Conservation (phyloP, 257 asterid species). For the Solanum bulbocastanum region DNA sequence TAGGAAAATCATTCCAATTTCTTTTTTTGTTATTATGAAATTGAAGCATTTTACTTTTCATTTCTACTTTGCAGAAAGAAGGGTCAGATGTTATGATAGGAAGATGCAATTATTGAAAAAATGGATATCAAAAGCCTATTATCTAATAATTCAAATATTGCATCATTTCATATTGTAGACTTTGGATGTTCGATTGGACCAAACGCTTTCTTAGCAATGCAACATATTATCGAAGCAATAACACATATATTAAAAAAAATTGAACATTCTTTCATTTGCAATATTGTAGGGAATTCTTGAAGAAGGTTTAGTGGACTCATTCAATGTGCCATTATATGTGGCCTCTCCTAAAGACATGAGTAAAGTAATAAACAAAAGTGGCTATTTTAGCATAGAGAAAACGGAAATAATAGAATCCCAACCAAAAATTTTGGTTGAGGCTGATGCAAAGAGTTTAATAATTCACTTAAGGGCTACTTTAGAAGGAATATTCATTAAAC, state of each 20-base stretch:
- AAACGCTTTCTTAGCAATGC: slow-evolving; percentile 31
- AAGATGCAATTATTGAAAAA: slow-evolving; percentile 12
- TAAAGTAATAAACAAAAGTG: slow-evolving; percentile 16
- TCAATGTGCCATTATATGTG: slow-evolving; percentile 39
- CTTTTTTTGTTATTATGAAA: background rate
- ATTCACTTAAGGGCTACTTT: slow-evolving; percentile 12
- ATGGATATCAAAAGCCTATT: background rate
- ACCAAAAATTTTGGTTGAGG: background rate
- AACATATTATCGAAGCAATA: slow-evolving; percentile 24
- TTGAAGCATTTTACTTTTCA: background rate
- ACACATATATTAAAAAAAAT: too few relatives aligned
- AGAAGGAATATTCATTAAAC: slow-evolving; percentile 9
- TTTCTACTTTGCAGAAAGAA: slow-evolving; percentile 23
- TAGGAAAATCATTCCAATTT: background rate
- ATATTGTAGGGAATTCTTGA: slow-evolving; percentile 20
- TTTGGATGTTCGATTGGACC: slow-evolving; percentile 43
- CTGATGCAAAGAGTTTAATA: background rate
- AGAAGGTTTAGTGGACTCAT: slow-evolving; percentile 30
- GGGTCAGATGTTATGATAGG: slow-evolving; percentile 17
- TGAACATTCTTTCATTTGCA: too few relatives aligned
- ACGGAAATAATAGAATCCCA: slow-evolving; percentile 9
- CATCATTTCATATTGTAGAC: slow-evolving; percentile 28
- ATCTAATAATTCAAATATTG: background rate
- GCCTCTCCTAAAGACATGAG: slow-evolving; percentile 29
- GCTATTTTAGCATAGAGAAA: slow-evolving; percentile 26